phyloP scores from a whole-genome alignment of 2,329 filamentous ascomycete genomes.

The Pestalotiopsis sp. region DNA sequence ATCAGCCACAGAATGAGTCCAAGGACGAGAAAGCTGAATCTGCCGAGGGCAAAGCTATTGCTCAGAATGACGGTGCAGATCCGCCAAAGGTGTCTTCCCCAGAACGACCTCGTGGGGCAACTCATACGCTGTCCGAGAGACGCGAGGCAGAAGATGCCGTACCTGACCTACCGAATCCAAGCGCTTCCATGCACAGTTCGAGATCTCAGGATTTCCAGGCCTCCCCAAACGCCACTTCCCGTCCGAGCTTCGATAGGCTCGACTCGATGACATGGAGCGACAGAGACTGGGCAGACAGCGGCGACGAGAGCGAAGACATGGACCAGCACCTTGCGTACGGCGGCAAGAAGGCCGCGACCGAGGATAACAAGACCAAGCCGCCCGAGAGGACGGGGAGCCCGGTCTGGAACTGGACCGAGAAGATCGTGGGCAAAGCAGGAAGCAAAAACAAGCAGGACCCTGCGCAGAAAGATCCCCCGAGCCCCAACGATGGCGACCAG shows the following conservation, averaged over 20 bases:
- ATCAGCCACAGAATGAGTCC: conserved; percentile 25
- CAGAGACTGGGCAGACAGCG: conserved; percentile 61
- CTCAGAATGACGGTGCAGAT: neutral
- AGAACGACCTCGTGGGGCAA: neutral
- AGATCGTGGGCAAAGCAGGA: conserved; percentile 42
- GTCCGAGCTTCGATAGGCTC: conserved; percentile 31
- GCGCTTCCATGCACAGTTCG: conserved; percentile 17
- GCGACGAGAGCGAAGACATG: conserved; percentile 45
- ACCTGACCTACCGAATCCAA: conserved; percentile 42
- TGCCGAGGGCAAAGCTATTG: neutral
- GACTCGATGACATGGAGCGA: conserved; percentile 70
- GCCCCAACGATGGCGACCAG: conserved; percentile 2
- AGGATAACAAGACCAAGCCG: conserved; percentile 20
- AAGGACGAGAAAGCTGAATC: neutral
- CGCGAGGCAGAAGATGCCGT: conserved; percentile 48
- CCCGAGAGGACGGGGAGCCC: conserved; percentile 22
- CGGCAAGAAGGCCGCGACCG: conserved; percentile 9
- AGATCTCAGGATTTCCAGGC: neutral
- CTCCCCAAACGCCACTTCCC: conserved; percentile 24
- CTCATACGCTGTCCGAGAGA: conserved; percentile 20
- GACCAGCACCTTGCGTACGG: conserved; percentile 26
- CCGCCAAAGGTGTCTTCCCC: neutral
- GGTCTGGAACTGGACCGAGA: conserved; percentile 47
- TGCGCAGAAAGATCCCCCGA: conserved; percentile 16
- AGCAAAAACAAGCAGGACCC: conserved; percentile 20